Base-by-base conservation (phyloP, 352 stramenopile species). In the Phytophthora gonapodyides region DNA sequence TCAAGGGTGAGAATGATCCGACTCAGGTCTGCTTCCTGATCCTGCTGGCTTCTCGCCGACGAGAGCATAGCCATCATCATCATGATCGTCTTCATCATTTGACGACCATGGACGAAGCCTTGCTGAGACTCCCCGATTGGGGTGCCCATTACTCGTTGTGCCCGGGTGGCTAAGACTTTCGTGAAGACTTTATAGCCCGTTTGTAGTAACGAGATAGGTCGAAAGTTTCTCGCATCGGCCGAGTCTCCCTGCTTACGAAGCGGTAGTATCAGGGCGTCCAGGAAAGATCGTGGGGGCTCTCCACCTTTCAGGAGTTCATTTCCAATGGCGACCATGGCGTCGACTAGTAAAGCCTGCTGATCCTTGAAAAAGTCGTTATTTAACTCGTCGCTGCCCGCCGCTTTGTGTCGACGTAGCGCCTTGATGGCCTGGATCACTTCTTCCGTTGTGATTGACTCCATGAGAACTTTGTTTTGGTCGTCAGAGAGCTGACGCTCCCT, bases 281-380 rank as follows among this genome's bases (percentile, higher is more conserved):
- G n/a, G 30, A 52, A 52, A 12, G 45, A 52, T 27, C 8, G 13
- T n/a, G 45, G 30, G 7, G 45, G 30, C 2, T 27, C 30, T 12
- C 10, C 45, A 27, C 30, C 45, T 6, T 40, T 40, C 0, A 41
- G 24, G 4, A 52, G 30, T 11, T 52, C 45, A 13, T 52, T 52
- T 24, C 45, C n/a, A n/a, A 52, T 37, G 7, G 24, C 13, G 12
- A 40, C 30, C 24, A 52, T 27, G 2, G n/a, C 15, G 9, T 24
- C 13, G 4, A 40, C n/a, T 10, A 41, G 12, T 21, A 52, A 10
- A 9, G 19, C 27, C 16, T 37, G 15, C 24, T 12, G 8, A 13
- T 41, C 45, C n/a, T 52, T 52, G n/a, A 30, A 19, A 27, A 52
- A 52, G 30, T 41, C 45, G n/a, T 52, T 52, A 15, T 40, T 52